phyloP scores from a whole-genome alignment of 169 alveolate species.

The Perkinsus marinus region DNA sequence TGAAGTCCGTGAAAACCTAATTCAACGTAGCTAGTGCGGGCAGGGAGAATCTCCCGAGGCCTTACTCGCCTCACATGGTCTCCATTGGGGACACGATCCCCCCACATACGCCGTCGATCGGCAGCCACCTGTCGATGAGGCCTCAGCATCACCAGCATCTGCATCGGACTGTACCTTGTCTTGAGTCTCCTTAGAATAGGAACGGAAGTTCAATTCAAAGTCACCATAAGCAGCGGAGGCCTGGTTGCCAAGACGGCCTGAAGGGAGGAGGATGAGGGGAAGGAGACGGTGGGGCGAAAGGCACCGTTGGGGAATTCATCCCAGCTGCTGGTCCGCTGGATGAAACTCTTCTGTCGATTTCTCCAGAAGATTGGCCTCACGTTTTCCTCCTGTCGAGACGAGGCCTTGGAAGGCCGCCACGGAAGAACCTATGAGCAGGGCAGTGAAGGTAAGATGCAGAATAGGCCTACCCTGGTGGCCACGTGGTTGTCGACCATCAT shows the following conservation, averaged over 20 bases:
- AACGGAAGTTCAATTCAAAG: conserved; percentile 6
- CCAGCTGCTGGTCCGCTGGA: conserved; percentile 44
- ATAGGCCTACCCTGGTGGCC: neutral
- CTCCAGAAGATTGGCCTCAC: conserved; percentile 57
- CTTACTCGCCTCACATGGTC: neutral
- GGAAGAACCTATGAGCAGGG: neutral
- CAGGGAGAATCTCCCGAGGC: conserved; percentile 24
- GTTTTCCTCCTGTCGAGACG: conserved; percentile 11
- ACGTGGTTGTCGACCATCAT: conserved; percentile 10
- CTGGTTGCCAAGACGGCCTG: neutral
- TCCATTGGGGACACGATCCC: neutral
- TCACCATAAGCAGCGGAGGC: conserved; percentile 46
- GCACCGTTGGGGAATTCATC: conserved; percentile 56
- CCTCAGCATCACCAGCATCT: no score
- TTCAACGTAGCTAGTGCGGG: neutral
- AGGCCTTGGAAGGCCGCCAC: neutral
- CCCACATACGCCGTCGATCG: conserved; percentile 17
- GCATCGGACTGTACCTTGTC: neutral
- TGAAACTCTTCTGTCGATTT: conserved; percentile 45
- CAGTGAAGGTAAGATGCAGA: neutral
- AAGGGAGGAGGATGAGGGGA: neutral
- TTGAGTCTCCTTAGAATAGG: conserved; percentile 9
- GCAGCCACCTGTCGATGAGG: neutral
- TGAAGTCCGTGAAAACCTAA: conserved; percentile 22
- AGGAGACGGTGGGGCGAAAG: neutral